These are phyloP conservation scores for Neofusicoccum kwambonambiense DNA, from an alignment of 2,329 filamentous ascomycete species.

Conservation along the genomic window DNA sequence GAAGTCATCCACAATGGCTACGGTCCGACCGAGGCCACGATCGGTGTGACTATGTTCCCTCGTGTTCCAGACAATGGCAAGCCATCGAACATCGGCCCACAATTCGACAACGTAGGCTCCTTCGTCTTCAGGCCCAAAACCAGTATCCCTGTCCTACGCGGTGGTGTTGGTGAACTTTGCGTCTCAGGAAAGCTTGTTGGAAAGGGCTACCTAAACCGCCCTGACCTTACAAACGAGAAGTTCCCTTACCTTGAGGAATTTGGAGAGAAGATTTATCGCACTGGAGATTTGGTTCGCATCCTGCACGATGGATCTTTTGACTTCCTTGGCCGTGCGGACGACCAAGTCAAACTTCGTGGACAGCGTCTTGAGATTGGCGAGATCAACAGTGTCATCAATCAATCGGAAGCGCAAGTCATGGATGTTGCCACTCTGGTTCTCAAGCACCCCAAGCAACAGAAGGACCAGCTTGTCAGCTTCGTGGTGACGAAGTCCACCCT, in stretches of 20 bases:
- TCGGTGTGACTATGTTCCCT: slow-evolving; percentile 88
- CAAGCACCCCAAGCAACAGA: slow-evolving; percentile 69
- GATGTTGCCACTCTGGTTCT: slow-evolving; percentile 77
- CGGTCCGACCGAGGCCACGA: slow-evolving; percentile 89
- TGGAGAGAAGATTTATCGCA: slow-evolving; percentile 67
- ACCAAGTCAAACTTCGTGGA: slow-evolving; percentile 87
- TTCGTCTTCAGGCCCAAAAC: slow-evolving; percentile 73
- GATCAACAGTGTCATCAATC: slow-evolving; percentile 79
- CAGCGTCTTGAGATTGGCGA: slow-evolving; percentile 88
- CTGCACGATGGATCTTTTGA: slow-evolving; percentile 79
- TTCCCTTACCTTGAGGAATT: slow-evolving; percentile 64
- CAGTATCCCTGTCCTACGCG: slow-evolving; percentile 69
- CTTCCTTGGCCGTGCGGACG: slow-evolving; percentile 83
- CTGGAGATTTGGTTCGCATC: slow-evolving; percentile 82
- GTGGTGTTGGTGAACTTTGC: slow-evolving; percentile 83
- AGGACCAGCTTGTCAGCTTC: slow-evolving; percentile 81
- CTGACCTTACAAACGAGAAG: slow-evolving; percentile 71
- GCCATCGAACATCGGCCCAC: slow-evolving; percentile 81
- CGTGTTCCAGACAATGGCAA: slow-evolving; percentile 75
- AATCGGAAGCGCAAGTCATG: slow-evolving; percentile 55
- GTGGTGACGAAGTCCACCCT: slow-evolving; percentile 37
- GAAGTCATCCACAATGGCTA: slow-evolving; percentile 87
- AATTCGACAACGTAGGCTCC: slow-evolving; percentile 84
- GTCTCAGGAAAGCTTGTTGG: slow-evolving; percentile 84
- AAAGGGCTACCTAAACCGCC: slow-evolving; percentile 80